Evolutionary conservation across 2,329 filamentous ascomycete genomes (phyloP).

Genomic region (Lachnellula arida): DNA sequence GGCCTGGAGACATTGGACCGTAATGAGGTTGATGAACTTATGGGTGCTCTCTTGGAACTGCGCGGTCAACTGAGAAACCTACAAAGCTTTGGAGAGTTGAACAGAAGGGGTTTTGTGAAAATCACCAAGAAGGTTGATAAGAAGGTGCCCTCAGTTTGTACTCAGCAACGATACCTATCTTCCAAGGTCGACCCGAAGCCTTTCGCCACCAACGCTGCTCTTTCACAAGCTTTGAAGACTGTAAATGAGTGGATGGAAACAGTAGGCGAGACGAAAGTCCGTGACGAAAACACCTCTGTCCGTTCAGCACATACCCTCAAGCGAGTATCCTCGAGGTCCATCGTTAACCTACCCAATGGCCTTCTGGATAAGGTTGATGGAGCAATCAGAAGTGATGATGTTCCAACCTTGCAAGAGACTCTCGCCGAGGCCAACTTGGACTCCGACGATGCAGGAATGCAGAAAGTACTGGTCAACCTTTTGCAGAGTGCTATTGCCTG

Average conservation of each 20-base stretch:
- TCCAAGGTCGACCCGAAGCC: constrained; percentile 85
- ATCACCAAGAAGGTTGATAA: constrained; percentile 99
- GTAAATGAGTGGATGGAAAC: constrained; percentile 92
- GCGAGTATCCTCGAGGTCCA: constrained; percentile 69
- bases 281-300: constrained; percentile 69
- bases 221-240: constrained; percentile 54
- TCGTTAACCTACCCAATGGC: constrained; percentile 64
- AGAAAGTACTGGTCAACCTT: constrained; percentile 71
- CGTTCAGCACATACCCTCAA: constrained; percentile 68
- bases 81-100: constrained; percentile 97
- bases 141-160: constrained; percentile 70
- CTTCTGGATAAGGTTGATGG: constrained; percentile 68
- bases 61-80: constrained; percentile 83
- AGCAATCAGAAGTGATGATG: constrained; percentile 65
- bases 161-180: constrained; percentile 80
- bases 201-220: constrained; percentile 71
- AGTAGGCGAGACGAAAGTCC: constrained; percentile 70
- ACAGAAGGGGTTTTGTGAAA: constrained; percentile 90
- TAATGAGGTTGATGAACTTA: constrained; percentile 86
- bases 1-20: constrained; percentile 69
- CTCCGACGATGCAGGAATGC: constrained; percentile 49
- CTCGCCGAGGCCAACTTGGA: constrained; percentile 54
- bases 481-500: constrained; percentile 72
- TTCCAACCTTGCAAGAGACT: constrained; percentile 48
- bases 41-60: constrained; percentile 84